phyloP scores from a whole-genome alignment of 176 grass and related monocot species.

The Paspalum vaginatum region DNA sequence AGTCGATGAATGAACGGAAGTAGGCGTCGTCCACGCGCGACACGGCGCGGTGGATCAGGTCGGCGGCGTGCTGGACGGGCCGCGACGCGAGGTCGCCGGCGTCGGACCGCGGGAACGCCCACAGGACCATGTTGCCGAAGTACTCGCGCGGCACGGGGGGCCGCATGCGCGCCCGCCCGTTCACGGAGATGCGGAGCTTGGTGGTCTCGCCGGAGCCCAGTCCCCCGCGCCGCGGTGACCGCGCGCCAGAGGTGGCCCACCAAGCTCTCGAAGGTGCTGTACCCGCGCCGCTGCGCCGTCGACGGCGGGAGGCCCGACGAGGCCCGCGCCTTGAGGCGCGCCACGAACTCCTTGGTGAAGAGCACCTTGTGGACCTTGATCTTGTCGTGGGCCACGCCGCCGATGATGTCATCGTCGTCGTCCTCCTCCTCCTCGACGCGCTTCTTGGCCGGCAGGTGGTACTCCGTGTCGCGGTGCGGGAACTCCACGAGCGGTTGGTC shows the following conservation, averaged over 20 bases:
- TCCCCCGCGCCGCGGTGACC: conserved; percentile 40
- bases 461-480: conserved; percentile 49
- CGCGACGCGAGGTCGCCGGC: neutral
- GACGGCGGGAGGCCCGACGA: conserved; percentile 25
- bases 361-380: conserved; percentile 64
- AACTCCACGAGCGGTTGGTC: conserved; percentile 48
- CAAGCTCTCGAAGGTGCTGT: conserved; percentile 60
- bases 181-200: conserved; percentile 39
- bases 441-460: neutral
- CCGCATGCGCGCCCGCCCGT: conserved; percentile 33
- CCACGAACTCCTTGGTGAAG: conserved; percentile 62
- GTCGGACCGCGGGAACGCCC: conserved; percentile 36
- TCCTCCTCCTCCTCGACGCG: neutral
- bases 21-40: conserved; percentile 22
- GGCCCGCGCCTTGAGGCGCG: conserved; percentile 48
- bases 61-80: neutral
- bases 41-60: conserved; percentile 15
- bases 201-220: conserved; percentile 28
- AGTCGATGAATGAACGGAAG: conserved; percentile 17
- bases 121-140: conserved; percentile 51
- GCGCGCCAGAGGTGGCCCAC: conserved; percentile 62
- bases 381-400: conserved; percentile 38
- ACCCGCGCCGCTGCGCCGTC: conserved; percentile 6
- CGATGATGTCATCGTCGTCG: neutral
- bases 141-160: conserved; percentile 33